Base-by-base conservation (phyloP, 2,329 filamentous ascomycete species). In the Colletotrichum sp. region DNA sequence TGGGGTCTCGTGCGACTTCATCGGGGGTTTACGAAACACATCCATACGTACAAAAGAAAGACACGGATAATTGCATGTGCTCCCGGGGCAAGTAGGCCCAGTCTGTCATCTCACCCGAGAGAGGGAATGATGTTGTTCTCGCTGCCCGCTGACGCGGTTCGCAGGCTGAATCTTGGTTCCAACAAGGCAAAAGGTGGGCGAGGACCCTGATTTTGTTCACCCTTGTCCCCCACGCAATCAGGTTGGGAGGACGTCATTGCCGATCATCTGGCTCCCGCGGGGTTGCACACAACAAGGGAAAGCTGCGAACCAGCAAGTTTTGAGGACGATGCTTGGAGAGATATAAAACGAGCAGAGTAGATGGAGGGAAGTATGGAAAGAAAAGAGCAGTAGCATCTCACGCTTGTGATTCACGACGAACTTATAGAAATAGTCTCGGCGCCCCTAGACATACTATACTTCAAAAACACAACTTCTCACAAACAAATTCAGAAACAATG, bases 131-230 rank as follows among this genome's bases (percentile, higher is more conserved):
- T 72, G 70, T 34, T 39, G 56, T n/a, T 13, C 30, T 52, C 36
- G 48, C 68, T 60, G 43, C 43, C n/a, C 43, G 70, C 70, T 75
- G 73, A 75, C 73, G 70, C 64, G 64, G 43, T 48, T 55, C 18
- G 25, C 18, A 30, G 32, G n/a, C 71, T 18, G 28, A 34, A 66
- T 58, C 60, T 58, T 65, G 66, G 67, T 62, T 43, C 55, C 22
- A 64, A 27, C 60, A 64, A 27, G 60, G 60, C 32, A 48, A 36
- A 64, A 25, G 16, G 60, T 15, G 32, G n/a, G 12, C 58, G 60
- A 64, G 60, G 73, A 75, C 73, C 73, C 73, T 75, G 70, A 60
- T 75, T 75, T 52, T 43, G 55, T 32, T 48, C 52, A 39, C 66
- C 52, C 71, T 36, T 68, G 70, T 48, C 16, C 62, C 68, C 61